Conservation (phyloP, 129 eudicot genomes). For the Tanacetum coccineum region DNA sequence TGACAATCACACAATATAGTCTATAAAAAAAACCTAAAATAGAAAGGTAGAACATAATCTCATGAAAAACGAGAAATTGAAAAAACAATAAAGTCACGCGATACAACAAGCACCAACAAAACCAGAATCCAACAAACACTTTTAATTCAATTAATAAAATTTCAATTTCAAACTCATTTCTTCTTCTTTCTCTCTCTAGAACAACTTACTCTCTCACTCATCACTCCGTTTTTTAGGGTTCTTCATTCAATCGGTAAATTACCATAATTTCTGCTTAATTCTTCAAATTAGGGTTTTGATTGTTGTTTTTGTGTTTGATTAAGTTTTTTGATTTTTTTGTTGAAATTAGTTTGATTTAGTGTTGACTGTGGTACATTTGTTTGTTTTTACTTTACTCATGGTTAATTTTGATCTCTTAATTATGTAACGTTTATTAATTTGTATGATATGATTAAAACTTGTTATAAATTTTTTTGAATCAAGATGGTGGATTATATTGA, state of each 20-base stretch:
- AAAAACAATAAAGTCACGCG: no score
- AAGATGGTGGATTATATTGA: no score
- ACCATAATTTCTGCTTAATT: slow-evolving; percentile 7
- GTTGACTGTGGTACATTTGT: slow-evolving; percentile 16
- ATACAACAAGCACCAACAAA: no score
- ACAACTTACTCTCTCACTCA: slow-evolving; percentile 20
- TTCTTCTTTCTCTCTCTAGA: slow-evolving; percentile 4
- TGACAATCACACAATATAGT: no score
- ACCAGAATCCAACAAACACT: no score
- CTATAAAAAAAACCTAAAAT: no score
- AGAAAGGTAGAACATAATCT: no score
- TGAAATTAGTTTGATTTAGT: slow-evolving; percentile 19
- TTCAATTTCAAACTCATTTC: not conserved
- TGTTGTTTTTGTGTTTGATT: slow-evolving; percentile 1
- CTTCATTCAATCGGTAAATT: not conserved
- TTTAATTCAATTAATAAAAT: no score
- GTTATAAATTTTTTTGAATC: no score
- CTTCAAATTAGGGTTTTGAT: slow-evolving; percentile 20
- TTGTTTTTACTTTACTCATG: slow-evolving; percentile 20
- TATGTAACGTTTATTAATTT: not conserved
- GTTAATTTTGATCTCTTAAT: slow-evolving; percentile 12
- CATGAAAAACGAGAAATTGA: no score
- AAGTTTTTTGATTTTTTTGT: not conserved
- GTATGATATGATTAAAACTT: no score
- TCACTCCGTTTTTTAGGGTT: slow-evolving; percentile 30